A percentile compares a stretch with the other conserved stretches of the same genome.
Evolutionary conservation across 345 rosid genomes (phyloP).

Genomic region (Acer negundo): DNA sequence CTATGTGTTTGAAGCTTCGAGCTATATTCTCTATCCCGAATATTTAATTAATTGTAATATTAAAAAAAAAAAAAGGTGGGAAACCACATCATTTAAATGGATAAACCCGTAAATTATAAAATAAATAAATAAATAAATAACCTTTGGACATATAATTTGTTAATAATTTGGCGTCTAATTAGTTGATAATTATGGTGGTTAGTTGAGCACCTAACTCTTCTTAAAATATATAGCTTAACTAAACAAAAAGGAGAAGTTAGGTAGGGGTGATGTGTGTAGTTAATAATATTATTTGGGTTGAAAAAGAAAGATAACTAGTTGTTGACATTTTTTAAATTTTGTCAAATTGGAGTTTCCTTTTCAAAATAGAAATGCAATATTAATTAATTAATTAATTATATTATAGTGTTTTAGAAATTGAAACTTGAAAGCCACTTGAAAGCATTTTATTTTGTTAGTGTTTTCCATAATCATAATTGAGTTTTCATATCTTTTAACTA

Average conservation of each 20-base stretch:
- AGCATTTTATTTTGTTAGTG: too few relatives aligned
- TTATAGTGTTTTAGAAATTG: not conserved
- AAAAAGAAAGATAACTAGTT: conserved; percentile 1
- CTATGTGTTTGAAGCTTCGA: too few relatives aligned
- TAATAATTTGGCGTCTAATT: not conserved
- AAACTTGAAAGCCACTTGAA: too few relatives aligned
- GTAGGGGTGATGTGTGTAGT: not conserved
- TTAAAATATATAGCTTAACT: conserved; percentile 8
- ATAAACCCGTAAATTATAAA: not conserved
- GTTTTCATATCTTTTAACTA: too few relatives aligned
- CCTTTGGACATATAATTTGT: too few relatives aligned
- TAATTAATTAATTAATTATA: too few relatives aligned
- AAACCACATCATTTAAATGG: not conserved
- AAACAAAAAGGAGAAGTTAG: not conserved
- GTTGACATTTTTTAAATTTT: too few relatives aligned
- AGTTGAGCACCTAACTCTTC: conserved; percentile 15
- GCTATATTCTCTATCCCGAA: too few relatives aligned
- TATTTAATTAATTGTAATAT: too few relatives aligned
- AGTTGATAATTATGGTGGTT: conserved; percentile 1
- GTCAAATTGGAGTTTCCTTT: not conserved
- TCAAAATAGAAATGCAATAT: not conserved
- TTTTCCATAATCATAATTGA: too few relatives aligned
- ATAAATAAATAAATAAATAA: too few relatives aligned
- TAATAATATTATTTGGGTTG: not conserved
- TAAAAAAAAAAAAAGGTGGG: too few relatives aligned